A percentile compares a stretch with the other conserved stretches of the same genome.
Evolutionary conservation across 306 rosid species (phyloP).

Genomic region (Arachis stenosperma): DNA sequence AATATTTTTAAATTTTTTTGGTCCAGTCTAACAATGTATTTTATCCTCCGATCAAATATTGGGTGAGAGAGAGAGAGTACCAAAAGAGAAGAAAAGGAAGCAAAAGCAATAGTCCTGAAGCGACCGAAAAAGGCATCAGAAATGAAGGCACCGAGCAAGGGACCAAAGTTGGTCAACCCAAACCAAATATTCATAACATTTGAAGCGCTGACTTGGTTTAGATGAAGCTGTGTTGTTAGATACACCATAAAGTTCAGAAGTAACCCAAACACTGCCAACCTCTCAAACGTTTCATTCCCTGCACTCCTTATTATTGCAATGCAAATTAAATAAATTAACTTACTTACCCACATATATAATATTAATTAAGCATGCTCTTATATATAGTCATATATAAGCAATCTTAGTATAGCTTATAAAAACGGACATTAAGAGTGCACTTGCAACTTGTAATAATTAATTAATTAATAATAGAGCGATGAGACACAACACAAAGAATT

Average conservation of each 20-base stretch:
- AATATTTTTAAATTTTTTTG: no score
- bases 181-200: constrained; percentile 59
- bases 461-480: no score
- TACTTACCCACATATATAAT: no score
- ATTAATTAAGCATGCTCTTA: no score
- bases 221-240: constrained; percentile 55
- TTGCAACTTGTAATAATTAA: no score
- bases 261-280: constrained; percentile 74
- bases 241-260: constrained; percentile 82
- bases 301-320: neutral
- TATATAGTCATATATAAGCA: no score
- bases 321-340: no score
- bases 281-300: constrained; percentile 89
- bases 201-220: constrained; percentile 71
- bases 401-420: neutral
- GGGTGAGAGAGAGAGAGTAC: constrained; percentile 30
- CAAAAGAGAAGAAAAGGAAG: constrained; percentile 57
- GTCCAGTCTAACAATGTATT: no score
- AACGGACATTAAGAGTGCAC: no score
- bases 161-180: constrained; percentile 60
- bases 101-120: constrained; percentile 65
- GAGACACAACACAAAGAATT: no score
- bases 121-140: constrained; percentile 79
- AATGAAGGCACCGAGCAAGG: constrained; percentile 76
- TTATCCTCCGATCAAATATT: no score